Percentiles rank a stretch among this genome's conserved stretches.
Conservation (phyloP, 495 filamentous ascomycete species). For the Pyrenula aspistea region DNA sequence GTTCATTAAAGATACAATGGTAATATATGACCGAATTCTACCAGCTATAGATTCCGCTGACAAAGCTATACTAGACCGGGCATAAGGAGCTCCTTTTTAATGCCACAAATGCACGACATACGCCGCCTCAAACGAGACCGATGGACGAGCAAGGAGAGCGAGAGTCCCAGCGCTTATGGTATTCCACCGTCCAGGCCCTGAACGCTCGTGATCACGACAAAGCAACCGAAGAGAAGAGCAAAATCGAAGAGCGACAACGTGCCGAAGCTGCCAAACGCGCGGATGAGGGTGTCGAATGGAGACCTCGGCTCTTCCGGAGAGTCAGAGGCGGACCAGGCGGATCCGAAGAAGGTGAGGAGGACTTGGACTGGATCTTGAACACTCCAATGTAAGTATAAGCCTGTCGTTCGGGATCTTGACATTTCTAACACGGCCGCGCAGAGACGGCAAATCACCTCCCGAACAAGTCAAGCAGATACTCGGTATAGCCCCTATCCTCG, state of each 20-base stretch:
- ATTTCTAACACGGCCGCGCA: constrained; percentile 27
- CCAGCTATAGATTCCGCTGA: not conserved
- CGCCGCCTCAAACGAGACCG: constrained; percentile 61
- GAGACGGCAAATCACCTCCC: constrained; percentile 56
- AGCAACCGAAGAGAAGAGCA: constrained; percentile 90
- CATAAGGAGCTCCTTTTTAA: constrained; percentile 86
- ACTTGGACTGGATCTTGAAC: constrained; percentile 91
- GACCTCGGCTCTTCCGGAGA: constrained; percentile 67
- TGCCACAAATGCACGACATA: constrained; percentile 62
- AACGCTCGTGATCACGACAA: constrained; percentile 73
- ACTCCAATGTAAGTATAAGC: constrained; percentile 77
- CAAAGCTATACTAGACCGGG: constrained; percentile 46
- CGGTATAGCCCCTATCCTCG: constrained; percentile 72
- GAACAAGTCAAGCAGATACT: constrained; percentile 76
- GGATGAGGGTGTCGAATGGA: constrained; percentile 81
- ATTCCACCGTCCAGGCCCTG: constrained; percentile 65
- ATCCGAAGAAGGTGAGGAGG: constrained; percentile 70
- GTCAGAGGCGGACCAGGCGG: constrained; percentile 63
- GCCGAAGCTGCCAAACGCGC: constrained; percentile 73
- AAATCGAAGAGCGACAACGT: constrained; percentile 84
- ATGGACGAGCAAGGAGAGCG: constrained; percentile 79
- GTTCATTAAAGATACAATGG: constrained; percentile 71
- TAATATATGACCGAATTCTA: constrained; percentile 27
- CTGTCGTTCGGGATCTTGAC: not conserved
- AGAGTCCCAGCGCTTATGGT: constrained; percentile 84